Evolutionary conservation across 345 rosid species (phyloP).

Genomic region (Corchorus olitorius): DNA sequence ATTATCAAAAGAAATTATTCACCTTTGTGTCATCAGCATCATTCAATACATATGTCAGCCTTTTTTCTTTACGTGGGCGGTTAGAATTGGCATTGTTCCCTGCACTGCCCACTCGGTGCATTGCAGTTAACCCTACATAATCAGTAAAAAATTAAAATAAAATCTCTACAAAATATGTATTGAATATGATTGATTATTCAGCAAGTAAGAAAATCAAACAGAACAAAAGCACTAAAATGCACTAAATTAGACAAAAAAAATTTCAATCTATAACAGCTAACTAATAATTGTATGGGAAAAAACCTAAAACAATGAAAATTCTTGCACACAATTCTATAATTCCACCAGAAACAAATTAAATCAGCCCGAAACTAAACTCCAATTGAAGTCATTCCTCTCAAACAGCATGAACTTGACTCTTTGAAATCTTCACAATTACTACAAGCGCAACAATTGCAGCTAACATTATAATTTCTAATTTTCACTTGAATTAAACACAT

Average conservation of each 20-base stretch:
- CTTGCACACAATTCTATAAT: background rate
- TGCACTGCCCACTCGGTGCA: conserved; percentile 99
- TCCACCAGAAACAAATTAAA: background rate
- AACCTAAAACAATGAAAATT: background rate
- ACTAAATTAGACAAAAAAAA: background rate
- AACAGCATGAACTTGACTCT: background rate
- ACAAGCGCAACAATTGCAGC: background rate
- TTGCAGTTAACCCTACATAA: conserved; percentile 49
- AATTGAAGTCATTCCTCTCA: background rate
- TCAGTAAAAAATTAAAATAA: conserved; percentile 12
- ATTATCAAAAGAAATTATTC: background rate
- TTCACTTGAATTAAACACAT: background rate
- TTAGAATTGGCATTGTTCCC: conserved; percentile 83
- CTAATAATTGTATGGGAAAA: background rate
- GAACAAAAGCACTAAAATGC: background rate
- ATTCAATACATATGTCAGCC: conserved; percentile 85
- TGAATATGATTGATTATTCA: too few species aligned
- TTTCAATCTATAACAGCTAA: background rate
- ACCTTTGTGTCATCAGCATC: conserved; percentile 83
- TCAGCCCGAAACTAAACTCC: background rate
- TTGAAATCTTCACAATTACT: background rate
- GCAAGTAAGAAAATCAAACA: background rate
- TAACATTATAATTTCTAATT: background rate
- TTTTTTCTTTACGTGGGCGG: conserved; percentile 95
- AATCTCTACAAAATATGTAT: too few species aligned